Conservation (phyloP, 306 rosid genomes). For the Arachis stenosperma region DNA sequence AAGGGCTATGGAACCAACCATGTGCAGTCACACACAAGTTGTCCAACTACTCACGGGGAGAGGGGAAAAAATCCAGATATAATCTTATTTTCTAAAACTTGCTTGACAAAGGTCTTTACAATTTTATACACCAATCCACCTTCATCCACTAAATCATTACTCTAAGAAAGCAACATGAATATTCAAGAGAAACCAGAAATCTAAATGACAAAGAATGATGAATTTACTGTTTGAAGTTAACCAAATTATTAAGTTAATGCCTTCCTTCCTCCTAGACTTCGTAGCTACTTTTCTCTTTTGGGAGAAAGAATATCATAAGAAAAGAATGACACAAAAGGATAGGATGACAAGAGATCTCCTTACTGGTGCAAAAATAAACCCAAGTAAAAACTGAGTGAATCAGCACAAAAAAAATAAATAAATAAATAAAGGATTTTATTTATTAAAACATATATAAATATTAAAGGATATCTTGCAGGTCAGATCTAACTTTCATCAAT, state of each 20-base stretch:
- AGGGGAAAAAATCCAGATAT: conserved; percentile 17
- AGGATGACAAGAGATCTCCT: neutral
- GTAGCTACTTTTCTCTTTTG: neutral
- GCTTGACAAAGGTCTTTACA: conserved; percentile 22
- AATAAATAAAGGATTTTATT: too few relatives aligned
- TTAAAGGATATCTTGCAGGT: conserved; percentile 83
- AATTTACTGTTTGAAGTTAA: conserved; percentile 16
- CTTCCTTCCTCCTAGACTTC: conserved; percentile 2
- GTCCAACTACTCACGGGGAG: neutral
- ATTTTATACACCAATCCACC: conserved; percentile 24
- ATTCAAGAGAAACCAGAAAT: conserved; percentile 18
- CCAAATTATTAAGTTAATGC: neutral
- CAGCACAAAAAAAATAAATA: too few relatives aligned
- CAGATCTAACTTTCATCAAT: conserved; percentile 62
- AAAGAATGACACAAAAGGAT: neutral
- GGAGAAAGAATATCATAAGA: too few relatives aligned
- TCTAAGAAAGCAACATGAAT: conserved; percentile 22
- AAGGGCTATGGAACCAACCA: conserved; percentile 19
- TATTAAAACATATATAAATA: too few relatives aligned
- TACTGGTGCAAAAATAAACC: too few relatives aligned
- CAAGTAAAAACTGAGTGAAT: too few relatives aligned
- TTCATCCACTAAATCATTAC: conserved; percentile 12
- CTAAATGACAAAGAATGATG: conserved; percentile 2
- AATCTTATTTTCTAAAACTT: conserved; percentile 17
- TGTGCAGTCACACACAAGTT: conserved; percentile 11